Conservation (phyloP, 352 stramenopile species). For the Phytophthora meadii region DNA sequence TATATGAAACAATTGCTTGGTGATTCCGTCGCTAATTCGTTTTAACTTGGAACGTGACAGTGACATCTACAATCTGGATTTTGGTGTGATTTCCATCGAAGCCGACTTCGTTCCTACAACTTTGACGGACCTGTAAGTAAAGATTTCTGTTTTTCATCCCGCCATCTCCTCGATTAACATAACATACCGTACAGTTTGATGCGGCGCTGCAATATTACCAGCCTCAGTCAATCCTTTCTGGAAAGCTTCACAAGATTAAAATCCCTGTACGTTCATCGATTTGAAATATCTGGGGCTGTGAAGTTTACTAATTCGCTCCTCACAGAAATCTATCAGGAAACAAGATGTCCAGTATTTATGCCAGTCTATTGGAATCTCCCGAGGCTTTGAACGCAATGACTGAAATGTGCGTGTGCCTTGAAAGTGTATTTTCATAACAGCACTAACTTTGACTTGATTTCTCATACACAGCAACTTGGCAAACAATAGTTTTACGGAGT, state of each 20-base stretch:
- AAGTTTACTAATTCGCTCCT: neutral
- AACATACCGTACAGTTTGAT: constrained; percentile 28
- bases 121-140: constrained; percentile 39
- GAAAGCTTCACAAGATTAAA: constrained; percentile 38
- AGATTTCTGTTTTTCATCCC: neutral
- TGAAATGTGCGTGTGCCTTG: constrained; percentile 29
- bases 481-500: constrained; percentile 50
- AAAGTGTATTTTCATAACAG: too few species aligned
- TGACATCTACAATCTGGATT: constrained; percentile 45
- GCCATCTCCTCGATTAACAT: neutral
- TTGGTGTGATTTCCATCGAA: constrained; percentile 31
- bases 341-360: constrained; percentile 46
- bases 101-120: constrained; percentile 40
- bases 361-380: constrained; percentile 19
- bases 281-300: too few species aligned
- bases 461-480: constrained; percentile 42
- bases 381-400: constrained; percentile 35
- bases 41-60: constrained; percentile 18
- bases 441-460: neutral
- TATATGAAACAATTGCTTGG: neutral
- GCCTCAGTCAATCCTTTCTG: constrained; percentile 37
- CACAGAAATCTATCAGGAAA: constrained; percentile 41
- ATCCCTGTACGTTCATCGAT: constrained; percentile 29
- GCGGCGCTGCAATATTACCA: constrained; percentile 38
- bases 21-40: neutral